phyloP scores from a whole-genome alignment of 2,329 filamentous ascomycete genomes.

The Neospermospora avenae region DNA sequence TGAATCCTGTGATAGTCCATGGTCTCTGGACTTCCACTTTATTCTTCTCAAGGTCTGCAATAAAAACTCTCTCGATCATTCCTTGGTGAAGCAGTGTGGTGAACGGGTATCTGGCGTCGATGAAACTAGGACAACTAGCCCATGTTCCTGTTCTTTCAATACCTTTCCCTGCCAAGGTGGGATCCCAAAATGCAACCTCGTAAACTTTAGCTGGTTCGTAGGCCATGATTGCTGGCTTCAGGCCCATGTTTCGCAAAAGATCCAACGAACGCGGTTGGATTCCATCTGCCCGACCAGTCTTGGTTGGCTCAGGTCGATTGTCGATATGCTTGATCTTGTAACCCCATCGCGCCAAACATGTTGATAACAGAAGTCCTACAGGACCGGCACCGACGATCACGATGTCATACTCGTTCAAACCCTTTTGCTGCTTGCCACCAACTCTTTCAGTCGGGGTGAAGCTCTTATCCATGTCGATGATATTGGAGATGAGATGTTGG shows the following conservation, averaged over 20 bases:
- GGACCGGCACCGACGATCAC: slow-evolving; percentile 90
- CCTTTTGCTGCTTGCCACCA: neutral
- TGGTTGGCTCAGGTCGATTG: slow-evolving; percentile 80
- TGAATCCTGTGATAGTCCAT: slow-evolving; percentile 62
- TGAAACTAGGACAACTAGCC: slow-evolving; percentile 85
- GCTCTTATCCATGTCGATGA: slow-evolving; percentile 24
- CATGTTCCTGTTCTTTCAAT: slow-evolving; percentile 69
- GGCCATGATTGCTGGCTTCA: slow-evolving; percentile 85
- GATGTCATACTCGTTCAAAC: slow-evolving; percentile 50
- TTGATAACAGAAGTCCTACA: slow-evolving; percentile 82
- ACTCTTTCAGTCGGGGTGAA: slow-evolving; percentile 21
- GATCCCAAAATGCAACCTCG: slow-evolving; percentile 73
- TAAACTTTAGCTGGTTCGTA: slow-evolving; percentile 83
- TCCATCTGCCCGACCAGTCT: slow-evolving; percentile 83
- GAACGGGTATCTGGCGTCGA: slow-evolving; percentile 68
- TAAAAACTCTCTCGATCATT: slow-evolving; percentile 66
- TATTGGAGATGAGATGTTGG: neutral
- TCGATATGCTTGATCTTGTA: slow-evolving; percentile 96
- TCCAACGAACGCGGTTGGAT: slow-evolving; percentile 89
- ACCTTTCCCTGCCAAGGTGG: slow-evolving; percentile 49
- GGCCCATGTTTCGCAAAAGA: slow-evolving; percentile 81
- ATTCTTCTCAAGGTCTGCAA: slow-evolving; percentile 61
- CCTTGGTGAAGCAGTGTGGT: slow-evolving; percentile 71
- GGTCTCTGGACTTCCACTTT: slow-evolving; percentile 59
- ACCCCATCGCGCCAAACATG: slow-evolving; percentile 85